These are phyloP conservation scores for Vishniacozyma victoriae DNA, from an alignment of 768 basidiomycete genomes.

Conservation along the genomic window DNA sequence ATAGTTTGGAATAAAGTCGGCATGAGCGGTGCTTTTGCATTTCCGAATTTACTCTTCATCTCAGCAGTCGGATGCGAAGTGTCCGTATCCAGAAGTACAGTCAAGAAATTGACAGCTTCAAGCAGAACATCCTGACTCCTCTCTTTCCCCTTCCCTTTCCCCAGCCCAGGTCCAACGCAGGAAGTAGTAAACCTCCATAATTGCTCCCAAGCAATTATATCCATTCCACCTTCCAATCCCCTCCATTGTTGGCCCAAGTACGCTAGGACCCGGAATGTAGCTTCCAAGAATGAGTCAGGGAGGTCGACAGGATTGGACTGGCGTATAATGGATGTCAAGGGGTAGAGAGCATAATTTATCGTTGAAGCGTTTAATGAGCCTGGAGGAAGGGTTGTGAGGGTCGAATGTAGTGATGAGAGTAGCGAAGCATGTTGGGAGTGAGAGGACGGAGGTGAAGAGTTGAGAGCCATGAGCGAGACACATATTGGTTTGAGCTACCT, in stretches of 20 bases:
- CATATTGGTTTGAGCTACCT: constrained; percentile 63
- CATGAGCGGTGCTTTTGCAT: constrained; percentile 48
- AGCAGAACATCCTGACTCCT: constrained; percentile 72
- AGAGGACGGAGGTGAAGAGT: constrained; percentile 56
- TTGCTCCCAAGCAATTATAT: constrained; percentile 71
- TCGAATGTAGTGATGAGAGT: constrained; percentile 55
- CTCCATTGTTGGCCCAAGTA: constrained; percentile 74
- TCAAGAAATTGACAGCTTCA: constrained; percentile 65
- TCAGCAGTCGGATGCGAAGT: constrained; percentile 18
- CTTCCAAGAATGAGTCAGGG: constrained; percentile 74
- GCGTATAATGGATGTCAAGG: constrained; percentile 74
- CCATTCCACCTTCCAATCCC: constrained; percentile 44
- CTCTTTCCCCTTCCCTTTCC: constrained; percentile 60
- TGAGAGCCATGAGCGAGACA: constrained; percentile 70
- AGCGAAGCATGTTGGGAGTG: constrained; percentile 54
- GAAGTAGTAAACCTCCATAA: constrained; percentile 54
- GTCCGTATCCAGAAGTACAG: constrained; percentile 56
- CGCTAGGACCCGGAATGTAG: constrained; percentile 58
- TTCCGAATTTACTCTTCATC: constrained; percentile 14
- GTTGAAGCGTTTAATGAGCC: constrained; percentile 56
- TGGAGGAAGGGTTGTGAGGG: constrained; percentile 52
- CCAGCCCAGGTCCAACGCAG: constrained; percentile 54
- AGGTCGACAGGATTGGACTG: constrained; percentile 65
- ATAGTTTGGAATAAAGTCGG: constrained; percentile 80
- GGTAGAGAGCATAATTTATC: constrained; percentile 80